Conservation (phyloP, 768 basidiomycete genomes). For the Serendipita indica region DNA sequence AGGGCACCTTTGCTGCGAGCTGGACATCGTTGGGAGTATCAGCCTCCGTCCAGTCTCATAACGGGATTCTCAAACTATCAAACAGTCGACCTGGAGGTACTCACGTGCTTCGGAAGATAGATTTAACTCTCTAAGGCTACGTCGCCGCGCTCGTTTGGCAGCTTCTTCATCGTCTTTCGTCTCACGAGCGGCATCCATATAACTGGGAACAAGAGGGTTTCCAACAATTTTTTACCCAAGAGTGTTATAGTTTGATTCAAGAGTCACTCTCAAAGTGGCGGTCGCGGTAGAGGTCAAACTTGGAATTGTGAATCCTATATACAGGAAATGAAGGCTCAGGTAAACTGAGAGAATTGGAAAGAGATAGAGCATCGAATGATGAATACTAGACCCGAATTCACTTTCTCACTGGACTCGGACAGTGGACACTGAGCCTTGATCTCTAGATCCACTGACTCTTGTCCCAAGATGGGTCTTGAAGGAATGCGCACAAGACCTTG, state of each 20-base stretch:
- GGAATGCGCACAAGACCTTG: conserved; percentile 89
- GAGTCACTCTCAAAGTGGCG: not conserved
- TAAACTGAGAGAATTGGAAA: not conserved
- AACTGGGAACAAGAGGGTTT: not conserved
- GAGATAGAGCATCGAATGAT: not conserved
- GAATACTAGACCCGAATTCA: too few relatives aligned
- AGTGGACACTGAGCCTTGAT: too few relatives aligned
- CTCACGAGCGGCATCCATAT: conserved; percentile 4
- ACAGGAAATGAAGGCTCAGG: too few relatives aligned
- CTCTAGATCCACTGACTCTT: conserved; percentile 58
- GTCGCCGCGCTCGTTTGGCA: conserved; percentile 40
- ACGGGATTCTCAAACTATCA: not conserved
- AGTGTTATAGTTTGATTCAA: not conserved
- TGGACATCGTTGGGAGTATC: not conserved
- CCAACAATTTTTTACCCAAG: not conserved
- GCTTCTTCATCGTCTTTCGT: conserved; percentile 36
- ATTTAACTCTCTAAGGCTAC: conserved; percentile 45
- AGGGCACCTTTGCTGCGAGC: conserved; percentile 39
- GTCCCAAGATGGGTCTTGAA: conserved; percentile 91
- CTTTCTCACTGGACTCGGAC: not conserved
- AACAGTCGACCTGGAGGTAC: not conserved
- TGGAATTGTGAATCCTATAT: not conserved
- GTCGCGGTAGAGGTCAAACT: not conserved
- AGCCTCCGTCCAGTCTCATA: too few relatives aligned
- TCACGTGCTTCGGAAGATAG: conserved; percentile 1